A percentile compares a stretch with the other conserved stretches of the same genome.
Evolutionary conservation across 1,284 basidiomycete genomes (phyloP).

Genomic region (Polyporus tsugae): DNA sequence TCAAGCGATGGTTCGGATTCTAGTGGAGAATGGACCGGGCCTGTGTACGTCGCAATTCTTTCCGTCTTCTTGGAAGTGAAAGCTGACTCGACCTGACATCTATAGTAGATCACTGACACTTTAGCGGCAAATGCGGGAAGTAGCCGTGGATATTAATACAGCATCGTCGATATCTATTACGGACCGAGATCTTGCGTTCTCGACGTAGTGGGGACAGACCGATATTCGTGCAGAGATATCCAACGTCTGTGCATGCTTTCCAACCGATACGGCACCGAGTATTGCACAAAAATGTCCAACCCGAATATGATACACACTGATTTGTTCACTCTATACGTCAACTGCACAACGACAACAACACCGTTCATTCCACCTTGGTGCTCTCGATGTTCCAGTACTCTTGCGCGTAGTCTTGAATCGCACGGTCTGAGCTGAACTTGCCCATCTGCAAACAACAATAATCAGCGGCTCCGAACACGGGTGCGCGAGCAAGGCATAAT

Average conservation of each 20-base stretch:
- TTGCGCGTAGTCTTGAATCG: constrained; percentile 89
- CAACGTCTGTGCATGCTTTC: background rate
- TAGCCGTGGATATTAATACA: background rate
- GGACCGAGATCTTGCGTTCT: too few relatives aligned
- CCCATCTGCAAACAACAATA: constrained; percentile 72
- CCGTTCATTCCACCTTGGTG: constrained; percentile 34
- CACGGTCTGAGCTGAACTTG: constrained; percentile 93
- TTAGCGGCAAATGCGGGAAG: background rate
- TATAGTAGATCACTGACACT: background rate
- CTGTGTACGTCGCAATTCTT: background rate
- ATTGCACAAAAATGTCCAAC: constrained; percentile 1
- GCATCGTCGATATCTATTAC: background rate
- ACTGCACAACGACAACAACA: background rate
- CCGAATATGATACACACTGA: background rate
- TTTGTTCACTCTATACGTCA: background rate
- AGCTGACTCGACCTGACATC: background rate
- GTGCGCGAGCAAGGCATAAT: constrained; percentile 10
- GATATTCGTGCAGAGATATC: background rate
- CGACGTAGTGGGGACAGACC: too few relatives aligned
- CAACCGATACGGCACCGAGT: background rate
- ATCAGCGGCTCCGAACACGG: background rate
- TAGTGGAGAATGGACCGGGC: background rate
- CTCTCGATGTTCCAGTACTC: constrained; percentile 50
- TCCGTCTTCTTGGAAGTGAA: background rate
- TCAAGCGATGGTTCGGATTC: background rate